Evolutionary conservation across 805 yeast genomes (phyloP), one percentile per base, ranked within the genome.

Genomic region (Debaryomyces maramus): DNA sequence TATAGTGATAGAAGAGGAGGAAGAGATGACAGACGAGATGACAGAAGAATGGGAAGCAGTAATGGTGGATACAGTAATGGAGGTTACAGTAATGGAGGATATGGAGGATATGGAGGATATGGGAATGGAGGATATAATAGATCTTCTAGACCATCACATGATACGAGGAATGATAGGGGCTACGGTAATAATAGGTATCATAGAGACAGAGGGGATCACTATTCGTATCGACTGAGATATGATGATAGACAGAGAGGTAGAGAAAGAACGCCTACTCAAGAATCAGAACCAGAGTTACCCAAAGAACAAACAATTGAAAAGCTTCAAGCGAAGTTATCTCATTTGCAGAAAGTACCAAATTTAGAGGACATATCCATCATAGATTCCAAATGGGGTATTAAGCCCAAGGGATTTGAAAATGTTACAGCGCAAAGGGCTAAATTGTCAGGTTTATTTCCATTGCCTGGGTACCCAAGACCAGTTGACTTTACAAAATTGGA

Each of bases 371-470:
- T 85, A n/a, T 63, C 65, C 34, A 65, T 82, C 9, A 52, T 62
- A 9, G 69, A 67, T 14, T 70, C 87, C 0, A 63, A 70, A 35
- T 88, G 95, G 95, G 93, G 87, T 36, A 65, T 76, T 17, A 71
- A 73, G 23, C 89, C 95, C 1, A 69, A 70, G 45, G 91, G 88
- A 0, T 84, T 84, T 55, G 93, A 86, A 52, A 75, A 77, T 5
- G 80, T 85, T 1, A 75, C 85, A 1, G 85, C 93, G 0, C 86
- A 81, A 45, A 70, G 83, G 44, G 95, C 93, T 5, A 88, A 88
- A 52, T 63, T 85, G 13, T 77, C 88, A 1, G 96, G 96, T 0
- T 59, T 86, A 2, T 88, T 88, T 52, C 88, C 90, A 2, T 66
- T 77, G 13, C 91, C 93, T 1, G 89, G 89, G 3, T 73, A 70